A percentile compares a stretch with the other conserved stretches of the same genome.
Conservation (phyloP, 371 early-diverging fungal genomes). For the Mortierella polycephala region DNA sequence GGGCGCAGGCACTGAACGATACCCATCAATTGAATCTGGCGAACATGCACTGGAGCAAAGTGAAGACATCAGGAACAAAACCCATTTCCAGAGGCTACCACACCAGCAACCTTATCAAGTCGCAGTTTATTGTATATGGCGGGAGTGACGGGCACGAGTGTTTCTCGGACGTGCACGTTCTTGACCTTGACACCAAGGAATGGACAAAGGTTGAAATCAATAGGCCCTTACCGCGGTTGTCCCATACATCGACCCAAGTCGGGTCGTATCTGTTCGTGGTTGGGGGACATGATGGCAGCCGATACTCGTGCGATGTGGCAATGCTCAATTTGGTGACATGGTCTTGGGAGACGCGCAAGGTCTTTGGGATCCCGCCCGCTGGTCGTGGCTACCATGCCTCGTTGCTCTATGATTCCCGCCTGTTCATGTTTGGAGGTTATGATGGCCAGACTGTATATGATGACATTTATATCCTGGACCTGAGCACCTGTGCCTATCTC, state of each 20-base stretch:
- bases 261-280: conserved; percentile 89
- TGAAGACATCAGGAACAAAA: conserved; percentile 65
- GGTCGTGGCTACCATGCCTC: conserved; percentile 86
- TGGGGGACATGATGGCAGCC: conserved; percentile 88
- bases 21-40: conserved; percentile 70
- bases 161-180: conserved; percentile 81
- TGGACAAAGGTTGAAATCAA: conserved; percentile 75
- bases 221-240: conserved; percentile 74
- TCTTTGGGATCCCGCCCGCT: conserved; percentile 72
- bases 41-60: conserved; percentile 63
- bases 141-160: conserved; percentile 91
- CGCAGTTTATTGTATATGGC: conserved; percentile 82
- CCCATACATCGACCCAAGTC: conserved; percentile 86
- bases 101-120: conserved; percentile 79
- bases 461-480: conserved; percentile 81
- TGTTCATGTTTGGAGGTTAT: conserved; percentile 86
- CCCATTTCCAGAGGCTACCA: conserved; percentile 89
- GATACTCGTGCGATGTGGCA: conserved; percentile 82
- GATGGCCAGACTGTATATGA: conserved; percentile 85
- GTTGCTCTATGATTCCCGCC: conserved; percentile 77
- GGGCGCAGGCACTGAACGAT: conserved; percentile 81
- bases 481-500: conserved; percentile 78
- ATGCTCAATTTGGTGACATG: conserved; percentile 85
- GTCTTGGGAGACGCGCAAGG: conserved; percentile 79
- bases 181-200: conserved; percentile 68